A percentile compares a stretch with the other conserved stretches of the same genome.
phyloP scores from a whole-genome alignment of 2,329 filamentous ascomycete genomes.

The Dactylellina drechsleri region DNA sequence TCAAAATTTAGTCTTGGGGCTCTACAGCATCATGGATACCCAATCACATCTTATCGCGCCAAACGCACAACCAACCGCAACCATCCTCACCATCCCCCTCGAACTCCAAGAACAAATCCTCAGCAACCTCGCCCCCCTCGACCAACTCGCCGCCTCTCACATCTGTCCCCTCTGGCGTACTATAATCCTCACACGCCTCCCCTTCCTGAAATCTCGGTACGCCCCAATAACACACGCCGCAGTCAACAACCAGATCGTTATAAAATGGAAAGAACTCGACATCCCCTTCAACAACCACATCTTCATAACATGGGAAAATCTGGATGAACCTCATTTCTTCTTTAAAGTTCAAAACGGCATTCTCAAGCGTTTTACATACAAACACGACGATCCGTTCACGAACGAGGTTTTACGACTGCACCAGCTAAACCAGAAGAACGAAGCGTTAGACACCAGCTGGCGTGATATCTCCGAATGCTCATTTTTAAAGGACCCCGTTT shows the following conservation, averaged over 20 bases:
- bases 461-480: conserved; percentile 10
- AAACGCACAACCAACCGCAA: not conserved
- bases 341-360: conserved; percentile 21
- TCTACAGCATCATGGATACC: no score
- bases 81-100: conserved; percentile 1
- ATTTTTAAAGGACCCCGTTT: conserved; percentile 28
- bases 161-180: conserved; percentile 11
- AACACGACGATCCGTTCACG: not conserved
- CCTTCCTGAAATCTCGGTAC: not conserved
- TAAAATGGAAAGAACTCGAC: no score
- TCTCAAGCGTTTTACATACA: not conserved
- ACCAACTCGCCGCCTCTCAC: conserved; percentile 17
- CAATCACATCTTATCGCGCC: not conserved
- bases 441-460: not conserved
- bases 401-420: not conserved
- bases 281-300: not conserved
- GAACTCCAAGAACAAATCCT: conserved; percentile 23
- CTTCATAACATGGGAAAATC: not conserved
- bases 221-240: no score
- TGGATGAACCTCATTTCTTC: not conserved
- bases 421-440: not conserved
- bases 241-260: no score
- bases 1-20: no score
- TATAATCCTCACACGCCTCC: conserved; percentile 1
- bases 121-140: conserved; percentile 6